A percentile compares a stretch with the other conserved stretches of the same genome.
Evolutionary conservation across 2,329 filamentous ascomycete species (phyloP).

Genomic region (Exophiala mesophila): DNA sequence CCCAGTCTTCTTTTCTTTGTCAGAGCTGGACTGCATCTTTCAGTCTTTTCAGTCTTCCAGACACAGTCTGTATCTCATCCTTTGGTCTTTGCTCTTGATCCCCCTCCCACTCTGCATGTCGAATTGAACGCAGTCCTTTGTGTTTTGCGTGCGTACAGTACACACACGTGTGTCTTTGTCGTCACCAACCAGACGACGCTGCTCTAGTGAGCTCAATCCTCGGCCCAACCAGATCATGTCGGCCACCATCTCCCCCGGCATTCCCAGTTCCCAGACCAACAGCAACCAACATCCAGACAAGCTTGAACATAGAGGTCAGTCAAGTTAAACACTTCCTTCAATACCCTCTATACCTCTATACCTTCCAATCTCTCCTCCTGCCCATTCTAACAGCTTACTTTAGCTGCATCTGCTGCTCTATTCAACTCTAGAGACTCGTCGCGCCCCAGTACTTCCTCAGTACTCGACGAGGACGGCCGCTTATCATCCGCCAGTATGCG

Average conservation of each 20-base stretch:
- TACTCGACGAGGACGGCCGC: constrained; percentile 50
- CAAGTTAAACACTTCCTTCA: background rate
- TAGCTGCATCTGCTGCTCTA: constrained; percentile 58
- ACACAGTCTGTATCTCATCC: too few relatives aligned
- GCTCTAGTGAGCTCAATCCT: too few relatives aligned
- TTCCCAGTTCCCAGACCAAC: constrained; percentile 9
- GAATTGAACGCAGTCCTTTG: too few relatives aligned
- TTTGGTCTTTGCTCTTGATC: too few relatives aligned
- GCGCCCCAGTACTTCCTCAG: constrained; percentile 27
- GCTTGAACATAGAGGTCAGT: constrained; percentile 36
- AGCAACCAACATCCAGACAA: constrained; percentile 23
- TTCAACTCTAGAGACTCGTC: constrained; percentile 42
- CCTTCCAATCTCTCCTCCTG: too few relatives aligned
- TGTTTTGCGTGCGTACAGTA: too few relatives aligned
- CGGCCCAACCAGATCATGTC: constrained; percentile 14
- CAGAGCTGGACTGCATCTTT: too few relatives aligned
- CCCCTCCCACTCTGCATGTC: too few relatives aligned
- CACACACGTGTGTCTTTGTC: constrained; percentile 2
- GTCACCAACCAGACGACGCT: constrained; percentile 14
- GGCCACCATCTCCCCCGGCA: constrained; percentile 13
- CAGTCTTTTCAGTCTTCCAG: too few relatives aligned
- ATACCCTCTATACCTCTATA: background rate
- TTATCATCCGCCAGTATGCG: constrained; percentile 54
- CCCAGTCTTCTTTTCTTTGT: too few relatives aligned
- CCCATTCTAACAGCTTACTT: background rate